Evolutionary conservation across 208 protist species (phyloP), one percentile per base, ranked within the genome.

Genomic region (Strigomonas culicis): DNA sequence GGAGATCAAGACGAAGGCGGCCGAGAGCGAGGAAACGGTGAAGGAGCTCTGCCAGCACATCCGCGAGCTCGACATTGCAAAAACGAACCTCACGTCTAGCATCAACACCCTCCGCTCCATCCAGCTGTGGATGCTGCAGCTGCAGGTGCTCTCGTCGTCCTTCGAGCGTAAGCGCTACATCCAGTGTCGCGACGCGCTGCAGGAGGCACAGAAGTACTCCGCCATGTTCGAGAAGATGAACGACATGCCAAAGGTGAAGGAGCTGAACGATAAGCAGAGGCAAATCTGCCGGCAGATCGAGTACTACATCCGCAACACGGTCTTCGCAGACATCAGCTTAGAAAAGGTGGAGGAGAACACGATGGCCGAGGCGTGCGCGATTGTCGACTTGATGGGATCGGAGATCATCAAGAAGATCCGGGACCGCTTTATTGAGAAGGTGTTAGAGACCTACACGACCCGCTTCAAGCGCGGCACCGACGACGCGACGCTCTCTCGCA

Each of bases 11-110:
- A 49, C 64, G 0, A 97, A 96, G 66, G 94, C 95, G 4, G 86
- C 84, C 19, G 80, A 98, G 64, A 97, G 86, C 59, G 96, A 98
- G 74, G 81, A 92, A 49, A 97, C 97, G 24, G 92, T 98, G 49
- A 86, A 91, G 44, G 90, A 96, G 49, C 79, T 99, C 43, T 98
- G 94, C 55, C 88, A 90, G 31, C 87, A 98, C 70, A 98, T 99
- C 61, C 82, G 90, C 58, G 77, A 88, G 53, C 83, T 99, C 19
- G 97, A 99, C 70, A 95, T 86, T 55, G 97, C 93, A 31, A 99
- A 99, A 68, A 94, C 77, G 11, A 97, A 98, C 63, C 79, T 98
- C 7, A 97, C 90, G 1, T 32, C 77, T 10, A 92, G 88, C 52
- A 98, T 98, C 62, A 96, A 85, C 66, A 96, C 92, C 17, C 77